Conservation (phyloP, 352 stramenopile genomes). For the Phytophthora citricola region DNA sequence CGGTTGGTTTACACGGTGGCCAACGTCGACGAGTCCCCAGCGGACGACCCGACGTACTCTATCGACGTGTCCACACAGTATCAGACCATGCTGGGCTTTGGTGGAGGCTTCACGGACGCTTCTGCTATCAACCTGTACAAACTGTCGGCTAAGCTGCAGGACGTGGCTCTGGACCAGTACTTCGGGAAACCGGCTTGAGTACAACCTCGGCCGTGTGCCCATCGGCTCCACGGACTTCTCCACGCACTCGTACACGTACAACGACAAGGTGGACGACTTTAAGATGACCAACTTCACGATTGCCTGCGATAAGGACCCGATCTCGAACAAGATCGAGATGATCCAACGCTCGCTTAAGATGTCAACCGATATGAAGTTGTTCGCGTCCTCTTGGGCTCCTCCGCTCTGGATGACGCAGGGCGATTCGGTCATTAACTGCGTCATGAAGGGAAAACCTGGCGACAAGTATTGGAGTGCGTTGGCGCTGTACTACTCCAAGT, state of each 20-base stretch:
- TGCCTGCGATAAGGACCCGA: background rate
- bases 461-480: constrained; percentile 1
- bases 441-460: constrained; percentile 1
- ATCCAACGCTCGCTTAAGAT: background rate
- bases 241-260: constrained; percentile 82
- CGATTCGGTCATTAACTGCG: constrained; percentile 1
- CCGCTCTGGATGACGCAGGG: background rate
- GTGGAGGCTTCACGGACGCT: constrained; percentile 88
- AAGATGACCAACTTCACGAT: constrained; percentile 3
- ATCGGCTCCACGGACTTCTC: constrained; percentile 90
- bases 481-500: constrained; percentile 3
- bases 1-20: constrained; percentile 40
- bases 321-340: background rate
- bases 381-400: background rate
- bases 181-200: constrained; percentile 74
- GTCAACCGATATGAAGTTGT: background rate
- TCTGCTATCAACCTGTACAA: constrained; percentile 36
- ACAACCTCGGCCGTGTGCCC: constrained; percentile 79
- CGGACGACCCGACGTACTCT: constrained; percentile 35
- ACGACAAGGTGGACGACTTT: constrained; percentile 61
- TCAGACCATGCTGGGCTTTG: constrained; percentile 88
- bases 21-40: constrained; percentile 19
- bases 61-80: constrained; percentile 55
- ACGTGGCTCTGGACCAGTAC: constrained; percentile 74
- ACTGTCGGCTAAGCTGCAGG: constrained; percentile 54